phyloP scores from a whole-genome alignment of 352 stramenopile species.

The Blastocystis sp. region DNA sequence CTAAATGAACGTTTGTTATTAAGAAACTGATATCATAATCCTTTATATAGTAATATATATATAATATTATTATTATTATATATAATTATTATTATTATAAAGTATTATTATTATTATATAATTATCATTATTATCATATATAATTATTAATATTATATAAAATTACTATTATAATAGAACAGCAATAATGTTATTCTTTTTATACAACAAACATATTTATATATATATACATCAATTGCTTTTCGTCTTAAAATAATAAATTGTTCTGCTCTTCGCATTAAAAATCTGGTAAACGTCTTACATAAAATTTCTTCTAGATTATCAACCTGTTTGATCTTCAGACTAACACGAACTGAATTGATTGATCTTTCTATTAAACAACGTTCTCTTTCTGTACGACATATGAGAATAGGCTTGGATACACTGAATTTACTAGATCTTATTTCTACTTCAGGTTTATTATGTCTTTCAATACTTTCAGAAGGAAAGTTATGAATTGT shows the following conservation, averaged over 20 bases:
- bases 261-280: conserved; percentile 80
- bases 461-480: conserved; percentile 76
- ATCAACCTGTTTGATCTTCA: conserved; percentile 80
- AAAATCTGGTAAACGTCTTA: conserved; percentile 77
- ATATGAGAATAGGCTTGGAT: conserved; percentile 75
- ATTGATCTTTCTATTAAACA: conserved; percentile 76
- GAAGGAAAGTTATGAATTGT: conserved; percentile 84
- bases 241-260: conserved; percentile 79
- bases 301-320: conserved; percentile 74
- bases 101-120: too few species aligned
- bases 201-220: too few species aligned
- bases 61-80: too few species aligned
- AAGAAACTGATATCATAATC: conserved; percentile 85
- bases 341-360: conserved; percentile 78
- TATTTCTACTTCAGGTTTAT: conserved; percentile 75
- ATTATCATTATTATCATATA: too few species aligned
- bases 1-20: conserved; percentile 70
- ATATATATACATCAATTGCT: conserved; percentile 52
- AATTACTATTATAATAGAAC: too few species aligned
- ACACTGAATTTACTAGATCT: conserved; percentile 42
- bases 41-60: conserved; percentile 35
- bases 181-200: too few species aligned
- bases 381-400: conserved; percentile 69
- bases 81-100: too few species aligned
- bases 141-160: too few species aligned